Evolutionary conservation across 371 early-diverging fungal genomes (phyloP).

Genomic region (Mortierella sp.): DNA sequence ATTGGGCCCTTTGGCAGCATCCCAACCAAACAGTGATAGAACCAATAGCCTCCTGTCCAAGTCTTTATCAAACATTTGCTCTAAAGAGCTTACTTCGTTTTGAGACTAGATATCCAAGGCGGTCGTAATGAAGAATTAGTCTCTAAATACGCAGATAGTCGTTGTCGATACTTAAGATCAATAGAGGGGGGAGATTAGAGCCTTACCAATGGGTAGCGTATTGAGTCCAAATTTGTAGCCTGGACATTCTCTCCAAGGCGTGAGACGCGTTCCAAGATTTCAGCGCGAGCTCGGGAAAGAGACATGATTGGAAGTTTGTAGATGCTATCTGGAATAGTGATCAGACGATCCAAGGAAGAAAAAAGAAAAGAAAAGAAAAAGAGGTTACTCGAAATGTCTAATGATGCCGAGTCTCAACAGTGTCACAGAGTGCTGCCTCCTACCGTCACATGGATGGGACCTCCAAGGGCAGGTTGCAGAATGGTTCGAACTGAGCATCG

Average conservation of each 20-base stretch:
- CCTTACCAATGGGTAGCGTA: slow-evolving; percentile 43
- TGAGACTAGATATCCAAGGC: too few relatives aligned
- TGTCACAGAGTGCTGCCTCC: neutral
- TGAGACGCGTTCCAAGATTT: slow-evolving; percentile 21
- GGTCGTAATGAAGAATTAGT: too few relatives aligned
- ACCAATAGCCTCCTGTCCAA: slow-evolving; percentile 14
- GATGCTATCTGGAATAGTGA: slow-evolving; percentile 24
- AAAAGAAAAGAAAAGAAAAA: neutral
- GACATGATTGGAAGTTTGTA: slow-evolving; percentile 47
- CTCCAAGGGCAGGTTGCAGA: slow-evolving; percentile 38
- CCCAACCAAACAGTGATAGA: slow-evolving; percentile 46
- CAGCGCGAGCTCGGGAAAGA: slow-evolving; percentile 30
- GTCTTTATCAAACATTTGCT: too few relatives aligned
- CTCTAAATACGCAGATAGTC: too few relatives aligned
- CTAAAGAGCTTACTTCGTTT: too few relatives aligned
- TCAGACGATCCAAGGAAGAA: too few relatives aligned
- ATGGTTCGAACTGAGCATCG: slow-evolving; percentile 39
- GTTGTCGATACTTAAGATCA: neutral
- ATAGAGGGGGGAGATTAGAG: neutral
- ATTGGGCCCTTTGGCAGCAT: neutral
- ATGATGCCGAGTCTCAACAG: neutral
- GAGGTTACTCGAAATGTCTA: neutral
- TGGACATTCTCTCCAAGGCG: slow-evolving; percentile 6
- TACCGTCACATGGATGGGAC: slow-evolving; percentile 48
- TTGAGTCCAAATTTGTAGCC: slow-evolving; percentile 14